These are phyloP conservation scores for Cajanus cajan DNA, from an alignment of 306 rosid species.

Conservation along the genomic window DNA sequence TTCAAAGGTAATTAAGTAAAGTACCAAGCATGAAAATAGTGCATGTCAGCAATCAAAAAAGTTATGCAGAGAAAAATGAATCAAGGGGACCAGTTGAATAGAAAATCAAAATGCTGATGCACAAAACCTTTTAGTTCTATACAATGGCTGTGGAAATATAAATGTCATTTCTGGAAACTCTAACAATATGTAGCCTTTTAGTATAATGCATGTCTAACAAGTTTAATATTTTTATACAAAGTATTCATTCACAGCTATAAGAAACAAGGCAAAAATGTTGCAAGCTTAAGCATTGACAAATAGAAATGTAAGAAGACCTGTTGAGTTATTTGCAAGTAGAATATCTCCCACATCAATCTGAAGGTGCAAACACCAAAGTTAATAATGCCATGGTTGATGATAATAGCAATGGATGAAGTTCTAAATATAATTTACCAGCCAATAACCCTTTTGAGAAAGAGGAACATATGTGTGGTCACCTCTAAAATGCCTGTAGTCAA, in stretches of 20 bases:
- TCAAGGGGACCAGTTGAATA: background rate
- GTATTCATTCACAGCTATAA: background rate
- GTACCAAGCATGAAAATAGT: background rate
- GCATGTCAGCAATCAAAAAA: background rate
- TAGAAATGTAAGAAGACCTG: slow-evolving; percentile 49
- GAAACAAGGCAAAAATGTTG: background rate
- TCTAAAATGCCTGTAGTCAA: slow-evolving; percentile 58
- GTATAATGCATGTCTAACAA: background rate
- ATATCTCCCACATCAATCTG: slow-evolving; percentile 72
- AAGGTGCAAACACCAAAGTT: slow-evolving; percentile 26
- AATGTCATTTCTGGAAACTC: slow-evolving; percentile 14
- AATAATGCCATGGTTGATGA: slow-evolving; percentile 18
- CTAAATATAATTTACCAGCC: slow-evolving; percentile 55
- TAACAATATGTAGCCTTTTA: background rate
- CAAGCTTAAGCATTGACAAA: slow-evolving; percentile 1
- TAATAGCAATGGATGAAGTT: slow-evolving; percentile 21
- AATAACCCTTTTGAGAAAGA: slow-evolving; percentile 54
- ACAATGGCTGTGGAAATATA: slow-evolving; percentile 6
- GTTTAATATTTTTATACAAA: background rate
- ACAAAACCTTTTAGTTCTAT: background rate
- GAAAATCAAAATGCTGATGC: background rate
- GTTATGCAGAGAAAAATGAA: background rate
- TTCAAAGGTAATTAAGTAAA: background rate
- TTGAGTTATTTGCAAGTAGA: slow-evolving; percentile 53
- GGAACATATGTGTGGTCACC: slow-evolving; percentile 74